Evolutionary conservation across 2,329 filamentous ascomycete species (phyloP), one percentile per base, ranked within the genome.

Genomic region (Diaporthe nobilis): DNA sequence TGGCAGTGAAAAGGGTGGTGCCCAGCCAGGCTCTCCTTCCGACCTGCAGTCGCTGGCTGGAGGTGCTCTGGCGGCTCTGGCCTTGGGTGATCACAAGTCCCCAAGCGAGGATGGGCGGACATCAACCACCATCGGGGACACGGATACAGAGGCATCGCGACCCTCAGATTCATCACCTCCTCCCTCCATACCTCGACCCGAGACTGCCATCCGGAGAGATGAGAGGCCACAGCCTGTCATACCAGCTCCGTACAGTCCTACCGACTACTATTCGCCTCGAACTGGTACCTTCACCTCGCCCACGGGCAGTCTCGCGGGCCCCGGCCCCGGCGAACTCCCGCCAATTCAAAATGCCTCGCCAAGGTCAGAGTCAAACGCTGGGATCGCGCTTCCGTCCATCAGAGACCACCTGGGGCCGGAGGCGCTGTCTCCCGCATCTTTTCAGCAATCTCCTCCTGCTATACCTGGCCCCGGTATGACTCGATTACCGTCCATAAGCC

Each of bases 321-420:
- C 25, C 3, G 71, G 78, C 47, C 71, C 76, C 42, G 79, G 80
- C n/a, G 78, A 79, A 0, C 74, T 84, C 25, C 80, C 82, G 4
- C 82, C 83, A 2, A 81, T 87, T 49, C 84, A 86, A 58, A 80
- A 82, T 53, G 77, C 81, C 39, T 86, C 85, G 20, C 85, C 85
- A 1, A 81, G 82, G 72, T 85, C 83, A 42, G 85, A 86, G 15
- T 80, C 80, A 22, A 83, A 81, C 39, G 82, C 77, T 20, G 84
- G 84, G 58, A 83, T 82, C 34, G 78, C 81, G 17, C 78, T 87
- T 15, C 85, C 85, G 7, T 85, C 85, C 8, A 85, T 87, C 75
- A 80, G 79, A 55, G 82, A 85, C 20, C 81, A 84, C 47, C 77
- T 86, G 13, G 83, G 82, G 8, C 49, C 67, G 9, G 71, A 76